Base-by-base conservation (phyloP, 257 asterid species). In the Solanum chaucha region DNA sequence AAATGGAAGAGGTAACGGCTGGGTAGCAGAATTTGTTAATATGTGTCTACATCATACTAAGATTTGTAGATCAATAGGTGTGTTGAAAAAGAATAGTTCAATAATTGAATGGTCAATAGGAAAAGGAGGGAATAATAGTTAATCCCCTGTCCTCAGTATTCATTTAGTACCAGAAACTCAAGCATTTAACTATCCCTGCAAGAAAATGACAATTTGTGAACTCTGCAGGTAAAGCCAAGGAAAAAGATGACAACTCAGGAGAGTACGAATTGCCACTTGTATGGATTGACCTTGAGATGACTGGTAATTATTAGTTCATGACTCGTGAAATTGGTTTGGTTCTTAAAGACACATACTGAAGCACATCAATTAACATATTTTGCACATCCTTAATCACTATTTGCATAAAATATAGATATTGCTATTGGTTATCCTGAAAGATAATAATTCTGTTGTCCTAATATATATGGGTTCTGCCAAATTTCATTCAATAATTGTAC, bases 201-300 rank as follows among this genome's bases (percentile, higher is more conserved):
- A 38, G 87, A 61, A 40, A 40, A n/a, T 38, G 58, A 84, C 86
- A 19, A 64, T 84, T 34, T 75, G 67, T 82, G 24, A 44, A 58
- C 59, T 88, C 77, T 89, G 90, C 90, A 91, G 98, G 68, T 86
- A 67, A 87, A 34, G 92, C 86, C 65, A 89, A 90, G 87, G 90
- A 87, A 88, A 80, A 90, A 77, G 86, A 86, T 22, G 51, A 83
- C 64, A 80, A 74, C 88, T 77, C 89, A 58, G 94, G 86, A 86
- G 92, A 89, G 82, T 95, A 87, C 93, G 94, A 67, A 91, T 89
- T 94, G 94, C 99, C 99, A 71, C 98, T 97, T 64, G 98, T 95
- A 87, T 97, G 98, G 99, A 92, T 97, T 89, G 99, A 95, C 92
- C 94, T 97, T 90, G 99, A 97, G 90, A 97, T 97, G 99, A 95